phyloP scores from a whole-genome alignment of 1,139 yeast species.

The Candida sanyaensis region DNA sequence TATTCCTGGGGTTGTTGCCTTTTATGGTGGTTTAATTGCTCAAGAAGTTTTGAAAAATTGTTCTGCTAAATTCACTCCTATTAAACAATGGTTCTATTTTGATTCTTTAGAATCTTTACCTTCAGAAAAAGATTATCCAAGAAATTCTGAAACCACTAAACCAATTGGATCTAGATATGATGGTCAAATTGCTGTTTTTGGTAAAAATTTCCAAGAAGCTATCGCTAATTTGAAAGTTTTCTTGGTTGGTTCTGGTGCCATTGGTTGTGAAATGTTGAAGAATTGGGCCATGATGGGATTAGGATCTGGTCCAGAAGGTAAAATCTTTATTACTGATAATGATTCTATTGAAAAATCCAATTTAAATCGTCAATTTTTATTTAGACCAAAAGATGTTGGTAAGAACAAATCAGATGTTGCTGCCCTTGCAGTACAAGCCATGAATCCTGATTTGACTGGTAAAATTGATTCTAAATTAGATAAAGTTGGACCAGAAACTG shows the following conservation, averaged over 20 bases:
- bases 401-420: conserved; percentile 89
- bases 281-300: conserved; percentile 98
- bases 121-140: conserved; percentile 50
- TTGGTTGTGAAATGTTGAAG: conserved; percentile 98
- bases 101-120: conserved; percentile 94
- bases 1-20: conserved; percentile 85
- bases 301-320: conserved; percentile 89
- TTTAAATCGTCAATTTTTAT: conserved; percentile 92
- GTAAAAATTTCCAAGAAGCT: conserved; percentile 70
- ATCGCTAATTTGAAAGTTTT: conserved; percentile 80
- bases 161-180: conserved; percentile 87
- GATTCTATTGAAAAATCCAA: conserved; percentile 95
- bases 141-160: conserved; percentile 71
- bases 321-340: conserved; percentile 84
- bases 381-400: conserved; percentile 94
- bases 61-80: conserved; percentile 90
- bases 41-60: conserved; percentile 96
- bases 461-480: conserved; percentile 78
- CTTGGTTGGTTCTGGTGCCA: conserved; percentile 97
- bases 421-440: conserved; percentile 73
- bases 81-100: conserved; percentile 88
- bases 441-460: conserved; percentile 83
- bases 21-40: conserved; percentile 92
- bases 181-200: conserved; percentile 91
- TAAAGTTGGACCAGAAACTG: conserved; percentile 93